These are phyloP conservation scores for Boletus subcaerulescens DNA, from an alignment of 768 basidiomycete genomes.

Conservation along the genomic window DNA sequence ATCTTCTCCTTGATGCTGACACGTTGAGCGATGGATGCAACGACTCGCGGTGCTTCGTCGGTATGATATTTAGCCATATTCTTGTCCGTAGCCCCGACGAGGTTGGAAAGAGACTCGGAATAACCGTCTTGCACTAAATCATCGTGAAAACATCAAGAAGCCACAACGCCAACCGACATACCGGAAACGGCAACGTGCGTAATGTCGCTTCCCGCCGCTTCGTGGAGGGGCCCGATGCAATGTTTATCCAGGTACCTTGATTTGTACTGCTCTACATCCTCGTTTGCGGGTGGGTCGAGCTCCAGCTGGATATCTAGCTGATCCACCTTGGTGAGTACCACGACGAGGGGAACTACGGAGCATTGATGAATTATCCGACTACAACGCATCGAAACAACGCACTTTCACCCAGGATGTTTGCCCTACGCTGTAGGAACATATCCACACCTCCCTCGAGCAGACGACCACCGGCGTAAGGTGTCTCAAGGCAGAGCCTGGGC, in stretches of 20 bases:
- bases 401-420: slow-evolving; percentile 8
- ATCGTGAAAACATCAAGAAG: neutral
- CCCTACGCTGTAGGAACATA: slow-evolving; percentile 3
- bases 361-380: neutral
- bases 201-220: slow-evolving; percentile 1
- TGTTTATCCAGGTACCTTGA: neutral
- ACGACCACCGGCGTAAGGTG: slow-evolving; percentile 12
- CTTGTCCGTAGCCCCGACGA: slow-evolving; percentile 2
- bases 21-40: slow-evolving; percentile 17
- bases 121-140: slow-evolving; percentile 3
- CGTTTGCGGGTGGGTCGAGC: neutral
- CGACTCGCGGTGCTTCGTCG: slow-evolving; percentile 6
- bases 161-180: neutral
- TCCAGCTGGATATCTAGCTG: slow-evolving; percentile 1
- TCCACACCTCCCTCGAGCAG: slow-evolving; percentile 14
- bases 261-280: neutral
- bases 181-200: slow-evolving; percentile 5
- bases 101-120: neutral
- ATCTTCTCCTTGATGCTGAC: slow-evolving; percentile 15
- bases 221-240: slow-evolving; percentile 1
- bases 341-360: slow-evolving; percentile 7
- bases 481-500: slow-evolving; percentile 16
- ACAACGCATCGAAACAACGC: neutral
- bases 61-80: slow-evolving; percentile 6
- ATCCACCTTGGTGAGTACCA: slow-evolving; percentile 18